Evolutionary conservation across 106 monocot species (phyloP).

Genomic region (Allium sativum): DNA sequence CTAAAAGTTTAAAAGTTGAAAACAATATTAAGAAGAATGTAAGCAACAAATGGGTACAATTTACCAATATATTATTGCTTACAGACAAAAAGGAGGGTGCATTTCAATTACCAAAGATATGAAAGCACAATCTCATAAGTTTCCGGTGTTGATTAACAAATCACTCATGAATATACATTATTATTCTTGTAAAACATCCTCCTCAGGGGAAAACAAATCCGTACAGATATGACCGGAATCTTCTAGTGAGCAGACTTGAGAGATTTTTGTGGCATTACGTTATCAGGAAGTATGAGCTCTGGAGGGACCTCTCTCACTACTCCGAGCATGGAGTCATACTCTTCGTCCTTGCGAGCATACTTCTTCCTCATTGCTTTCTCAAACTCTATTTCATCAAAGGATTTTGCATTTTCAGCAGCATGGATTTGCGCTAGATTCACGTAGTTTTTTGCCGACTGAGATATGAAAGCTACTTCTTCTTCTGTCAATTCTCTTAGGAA

Average conservation of each 20-base stretch:
- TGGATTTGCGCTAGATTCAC: slow-evolving; percentile 68
- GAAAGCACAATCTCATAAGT: too few species aligned
- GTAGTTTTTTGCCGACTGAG: slow-evolving; percentile 77
- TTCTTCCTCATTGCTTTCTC: slow-evolving; percentile 86
- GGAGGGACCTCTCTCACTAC: slow-evolving; percentile 65
- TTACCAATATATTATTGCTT: too few species aligned
- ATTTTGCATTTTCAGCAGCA: slow-evolving; percentile 75
- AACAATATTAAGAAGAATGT: too few species aligned
- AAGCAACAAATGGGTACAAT: too few species aligned
- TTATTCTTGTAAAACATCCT: too few species aligned
- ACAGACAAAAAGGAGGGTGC: too few species aligned
- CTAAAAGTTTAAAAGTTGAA: too few species aligned
- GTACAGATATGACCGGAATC: too few species aligned
- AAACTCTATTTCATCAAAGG: slow-evolving; percentile 80
- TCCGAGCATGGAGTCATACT: slow-evolving; percentile 78
- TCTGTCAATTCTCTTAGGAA: slow-evolving; percentile 80
- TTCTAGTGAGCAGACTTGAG: slow-evolving; percentile 14
- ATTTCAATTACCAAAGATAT: too few species aligned
- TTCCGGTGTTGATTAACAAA: too few species aligned
- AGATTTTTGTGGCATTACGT: slow-evolving; percentile 49
- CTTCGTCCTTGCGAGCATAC: slow-evolving; percentile 65
- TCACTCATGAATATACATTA: too few species aligned
- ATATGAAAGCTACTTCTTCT: slow-evolving; percentile 74
- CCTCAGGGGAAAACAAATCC: too few species aligned
- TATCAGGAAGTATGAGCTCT: slow-evolving; percentile 65